Conservation (phyloP, 345 rosid genomes). For the Gossypium stocksii region DNA sequence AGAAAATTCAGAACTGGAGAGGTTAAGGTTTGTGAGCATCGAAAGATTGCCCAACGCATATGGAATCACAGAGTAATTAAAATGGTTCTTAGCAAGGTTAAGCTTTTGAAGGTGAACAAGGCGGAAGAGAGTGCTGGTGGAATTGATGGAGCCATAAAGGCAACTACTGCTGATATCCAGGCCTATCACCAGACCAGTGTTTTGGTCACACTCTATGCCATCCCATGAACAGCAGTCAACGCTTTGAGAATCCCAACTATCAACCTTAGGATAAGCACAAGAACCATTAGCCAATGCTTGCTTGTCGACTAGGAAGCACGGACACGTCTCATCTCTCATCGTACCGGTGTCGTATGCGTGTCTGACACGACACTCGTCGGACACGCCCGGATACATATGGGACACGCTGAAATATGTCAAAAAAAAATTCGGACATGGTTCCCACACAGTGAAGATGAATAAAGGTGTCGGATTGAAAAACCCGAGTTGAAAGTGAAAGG, state of each 20-base stretch:
- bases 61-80: slow-evolving; percentile 6
- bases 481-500: too few species aligned
- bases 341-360: too few species aligned
- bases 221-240: background rate
- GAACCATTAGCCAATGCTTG: background rate
- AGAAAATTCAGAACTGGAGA: background rate
- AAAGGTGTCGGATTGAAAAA: too few species aligned
- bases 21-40: slow-evolving; percentile 1
- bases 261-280: background rate
- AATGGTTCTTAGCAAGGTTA: background rate
- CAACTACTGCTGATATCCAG: background rate
- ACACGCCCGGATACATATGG: too few species aligned
- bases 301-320: too few species aligned
- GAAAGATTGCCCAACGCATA: background rate
- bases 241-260: background rate
- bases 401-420: too few species aligned
- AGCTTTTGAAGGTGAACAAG: slow-evolving; percentile 2
- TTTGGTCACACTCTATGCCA: background rate
- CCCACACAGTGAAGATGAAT: too few species aligned
- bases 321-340: too few species aligned
- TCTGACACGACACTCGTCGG: too few species aligned
- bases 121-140: slow-evolving; percentile 2
- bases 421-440: too few species aligned
- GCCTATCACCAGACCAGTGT: background rate
- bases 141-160: background rate